Evolutionary conservation across 2,329 filamentous ascomycete genomes (phyloP).

Genomic region (Monilinia polystroma): DNA sequence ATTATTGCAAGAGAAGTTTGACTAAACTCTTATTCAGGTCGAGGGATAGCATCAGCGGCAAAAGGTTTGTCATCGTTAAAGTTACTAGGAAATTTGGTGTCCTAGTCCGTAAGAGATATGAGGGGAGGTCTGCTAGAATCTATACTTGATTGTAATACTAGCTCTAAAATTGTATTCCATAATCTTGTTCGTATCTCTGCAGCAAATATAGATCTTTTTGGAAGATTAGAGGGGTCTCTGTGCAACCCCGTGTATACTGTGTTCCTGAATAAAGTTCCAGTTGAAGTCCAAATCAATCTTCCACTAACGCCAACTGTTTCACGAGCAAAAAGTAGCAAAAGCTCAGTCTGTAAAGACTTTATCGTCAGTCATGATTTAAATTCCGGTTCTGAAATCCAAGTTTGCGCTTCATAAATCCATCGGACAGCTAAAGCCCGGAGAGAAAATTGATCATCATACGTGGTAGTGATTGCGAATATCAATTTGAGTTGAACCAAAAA

Average conservation of each 20-base stretch:
- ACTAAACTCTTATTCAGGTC: constrained; percentile 43
- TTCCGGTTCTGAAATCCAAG: constrained; percentile 53
- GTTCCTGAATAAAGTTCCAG: constrained; percentile 46
- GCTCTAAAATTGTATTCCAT: constrained; percentile 54
- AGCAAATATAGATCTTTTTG: constrained; percentile 40
- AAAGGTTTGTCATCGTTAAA: constrained; percentile 51
- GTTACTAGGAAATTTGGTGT: constrained; percentile 50
- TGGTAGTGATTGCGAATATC: constrained; percentile 53
- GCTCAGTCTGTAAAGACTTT: constrained; percentile 50
- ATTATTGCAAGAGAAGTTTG: constrained; percentile 45
- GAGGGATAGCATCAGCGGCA: constrained; percentile 38
- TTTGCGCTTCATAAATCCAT: constrained; percentile 59
- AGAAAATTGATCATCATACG: constrained; percentile 52
- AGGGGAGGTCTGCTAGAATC: constrained; percentile 49
- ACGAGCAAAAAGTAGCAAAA: constrained; percentile 49
- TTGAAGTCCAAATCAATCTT: constrained; percentile 50
- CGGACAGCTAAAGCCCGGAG: constrained; percentile 50
- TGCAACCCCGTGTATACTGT: constrained; percentile 54
- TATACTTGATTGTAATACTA: constrained; percentile 48
- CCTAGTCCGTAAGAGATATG: constrained; percentile 44
- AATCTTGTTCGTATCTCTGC: constrained; percentile 51
- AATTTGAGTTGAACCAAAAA: constrained; percentile 60
- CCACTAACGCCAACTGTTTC: constrained; percentile 44
- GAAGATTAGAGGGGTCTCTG: constrained; percentile 47
- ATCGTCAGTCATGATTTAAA: constrained; percentile 53